Percentiles rank a stretch among this genome's conserved stretches.
phyloP scores from a whole-genome alignment of 345 rosid genomes.

The Eucalyptus albens region DNA sequence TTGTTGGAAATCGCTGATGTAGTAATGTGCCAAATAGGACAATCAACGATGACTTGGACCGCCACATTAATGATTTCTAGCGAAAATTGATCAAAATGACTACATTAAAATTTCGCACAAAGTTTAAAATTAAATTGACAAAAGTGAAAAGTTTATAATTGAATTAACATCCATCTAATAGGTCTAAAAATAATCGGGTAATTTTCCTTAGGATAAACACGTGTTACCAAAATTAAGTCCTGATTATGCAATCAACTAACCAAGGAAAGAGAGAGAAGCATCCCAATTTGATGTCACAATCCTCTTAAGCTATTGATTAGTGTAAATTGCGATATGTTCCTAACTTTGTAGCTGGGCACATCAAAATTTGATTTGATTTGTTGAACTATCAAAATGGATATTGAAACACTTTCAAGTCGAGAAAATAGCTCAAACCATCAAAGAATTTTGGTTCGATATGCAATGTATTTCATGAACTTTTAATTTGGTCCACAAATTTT shows the following conservation, averaged over 20 bases:
- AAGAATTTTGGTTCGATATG: too few species aligned
- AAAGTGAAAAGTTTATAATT: rapidly evolving
- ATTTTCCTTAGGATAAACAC: not conserved
- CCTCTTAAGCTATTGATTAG: not conserved
- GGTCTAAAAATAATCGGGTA: not conserved
- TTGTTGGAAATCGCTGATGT: rapidly evolving
- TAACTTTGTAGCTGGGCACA: not conserved
- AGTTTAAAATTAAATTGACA: not conserved
- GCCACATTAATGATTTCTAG: rapidly evolving
- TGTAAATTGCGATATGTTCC: not conserved
- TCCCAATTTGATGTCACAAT: not conserved
- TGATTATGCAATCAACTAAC: not conserved
- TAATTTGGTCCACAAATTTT: too few species aligned
- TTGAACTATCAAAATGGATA: not conserved
- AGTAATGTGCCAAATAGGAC: not conserved
- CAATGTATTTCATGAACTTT: too few species aligned
- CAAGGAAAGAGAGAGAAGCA: not conserved
- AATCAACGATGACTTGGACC: rapidly evolving
- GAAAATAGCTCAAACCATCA: not conserved
- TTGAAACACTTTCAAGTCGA: not conserved
- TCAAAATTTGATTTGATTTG: not conserved
- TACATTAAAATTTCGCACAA: rapidly evolving
- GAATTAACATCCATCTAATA: not conserved
- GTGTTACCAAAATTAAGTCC: not conserved
- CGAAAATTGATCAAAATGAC: not conserved